Conservation (phyloP, 345 rosid species). For the Tarenaya hassleriana region DNA sequence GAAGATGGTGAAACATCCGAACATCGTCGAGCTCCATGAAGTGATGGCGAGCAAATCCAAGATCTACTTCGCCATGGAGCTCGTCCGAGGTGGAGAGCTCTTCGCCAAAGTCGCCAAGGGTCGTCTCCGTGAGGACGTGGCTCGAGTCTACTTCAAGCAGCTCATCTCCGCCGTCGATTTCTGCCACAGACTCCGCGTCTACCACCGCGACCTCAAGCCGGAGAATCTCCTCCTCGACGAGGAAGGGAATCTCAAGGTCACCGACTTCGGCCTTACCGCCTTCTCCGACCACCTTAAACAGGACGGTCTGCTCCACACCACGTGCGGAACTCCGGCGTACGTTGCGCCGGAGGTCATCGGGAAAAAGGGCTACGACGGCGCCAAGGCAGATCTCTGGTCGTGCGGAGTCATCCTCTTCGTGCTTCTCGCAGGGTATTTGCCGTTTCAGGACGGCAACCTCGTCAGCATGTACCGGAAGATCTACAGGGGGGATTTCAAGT, state of each 20-base stretch:
- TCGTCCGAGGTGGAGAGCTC: slow-evolving; percentile 82
- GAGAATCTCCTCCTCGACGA: slow-evolving; percentile 76
- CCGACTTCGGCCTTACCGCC: slow-evolving; percentile 87
- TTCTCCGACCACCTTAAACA: slow-evolving; percentile 68
- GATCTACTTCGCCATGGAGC: slow-evolving; percentile 94
- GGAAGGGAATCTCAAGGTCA: slow-evolving; percentile 69
- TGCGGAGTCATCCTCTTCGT: slow-evolving; percentile 72
- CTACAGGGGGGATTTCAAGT: slow-evolving; percentile 61
- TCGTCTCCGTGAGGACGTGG: slow-evolving; percentile 59
- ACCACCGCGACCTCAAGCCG: slow-evolving; percentile 85
- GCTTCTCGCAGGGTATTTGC: slow-evolving; percentile 66
- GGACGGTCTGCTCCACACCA: slow-evolving; percentile 72
- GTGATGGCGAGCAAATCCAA: slow-evolving; percentile 95
- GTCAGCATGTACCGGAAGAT: slow-evolving; percentile 57
- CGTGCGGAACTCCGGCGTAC: slow-evolving; percentile 82
- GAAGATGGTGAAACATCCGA: slow-evolving; percentile 84
- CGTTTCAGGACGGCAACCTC: slow-evolving; percentile 57
- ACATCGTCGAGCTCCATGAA: slow-evolving; percentile 81
- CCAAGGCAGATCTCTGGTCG: slow-evolving; percentile 72
- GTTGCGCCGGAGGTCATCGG: neutral
- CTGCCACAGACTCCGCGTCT: slow-evolving; percentile 90
- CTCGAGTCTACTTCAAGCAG: slow-evolving; percentile 75
- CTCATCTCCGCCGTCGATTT: slow-evolving; percentile 80
- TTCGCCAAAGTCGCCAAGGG: slow-evolving; percentile 65
- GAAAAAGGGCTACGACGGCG: slow-evolving; percentile 63